These are phyloP conservation scores for Raphidocelis subcapitata DNA, from an alignment of 139 green algal genomes.

Conservation along the genomic window DNA sequence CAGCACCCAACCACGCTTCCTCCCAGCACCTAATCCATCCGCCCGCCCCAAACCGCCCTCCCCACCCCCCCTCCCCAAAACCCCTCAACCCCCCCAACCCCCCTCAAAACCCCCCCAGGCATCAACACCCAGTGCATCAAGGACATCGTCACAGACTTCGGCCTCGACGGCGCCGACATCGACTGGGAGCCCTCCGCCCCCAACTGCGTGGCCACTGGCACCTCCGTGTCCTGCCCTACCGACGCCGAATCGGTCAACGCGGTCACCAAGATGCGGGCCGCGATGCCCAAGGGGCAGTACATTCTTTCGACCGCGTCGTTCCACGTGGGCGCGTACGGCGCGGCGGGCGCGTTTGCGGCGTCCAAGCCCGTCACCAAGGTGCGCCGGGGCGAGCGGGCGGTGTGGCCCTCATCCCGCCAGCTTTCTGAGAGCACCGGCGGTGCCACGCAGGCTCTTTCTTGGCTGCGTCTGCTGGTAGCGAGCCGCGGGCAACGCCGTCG, in stretches of 20 bases:
- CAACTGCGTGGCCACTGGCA: neutral
- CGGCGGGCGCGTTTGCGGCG: slow-evolving; percentile 19
- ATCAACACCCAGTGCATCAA: slow-evolving; percentile 23
- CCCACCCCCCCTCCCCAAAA: no score
- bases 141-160: slow-evolving; percentile 38
- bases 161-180: slow-evolving; percentile 42
- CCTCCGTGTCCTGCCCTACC: slow-evolving; percentile 31
- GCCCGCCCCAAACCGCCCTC: no score
- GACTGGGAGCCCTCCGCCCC: slow-evolving; percentile 21
- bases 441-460: no score
- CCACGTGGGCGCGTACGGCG: slow-evolving; percentile 45
- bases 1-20: no score
- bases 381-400: no score
- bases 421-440: no score
- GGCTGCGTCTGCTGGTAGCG: no score
- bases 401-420: no score
- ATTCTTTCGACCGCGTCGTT: slow-evolving; percentile 38
- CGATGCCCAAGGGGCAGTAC: slow-evolving; percentile 32
- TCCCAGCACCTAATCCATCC: no score
- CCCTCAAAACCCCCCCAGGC: no score
- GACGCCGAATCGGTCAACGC: slow-evolving; percentile 32
- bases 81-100: no score
- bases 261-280: slow-evolving; percentile 24
- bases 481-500: no score
- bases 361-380: slow-evolving; percentile 15